These are phyloP conservation scores for Flueggea neowawraea DNA, from an alignment of 441 rosid species.

Conservation along the genomic window DNA sequence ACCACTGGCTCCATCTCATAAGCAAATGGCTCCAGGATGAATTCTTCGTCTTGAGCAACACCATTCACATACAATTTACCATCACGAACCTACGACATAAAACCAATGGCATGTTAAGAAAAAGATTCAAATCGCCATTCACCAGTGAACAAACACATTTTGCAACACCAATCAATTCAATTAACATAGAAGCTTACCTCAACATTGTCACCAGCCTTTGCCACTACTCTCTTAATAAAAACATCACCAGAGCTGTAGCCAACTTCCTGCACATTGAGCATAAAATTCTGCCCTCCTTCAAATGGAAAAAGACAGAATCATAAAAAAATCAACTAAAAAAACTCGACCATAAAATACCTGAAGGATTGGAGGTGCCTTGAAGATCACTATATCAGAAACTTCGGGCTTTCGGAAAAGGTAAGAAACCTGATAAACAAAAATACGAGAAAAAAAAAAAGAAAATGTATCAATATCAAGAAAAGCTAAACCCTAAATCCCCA, in stretches of 20 bases:
- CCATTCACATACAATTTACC: slow-evolving; percentile 89
- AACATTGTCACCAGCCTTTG: slow-evolving; percentile 83
- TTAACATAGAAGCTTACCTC: slow-evolving; percentile 44
- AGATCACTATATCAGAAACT: slow-evolving; percentile 86
- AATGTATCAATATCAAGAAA: neutral
- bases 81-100: slow-evolving; percentile 48
- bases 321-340: neutral
- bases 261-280: slow-evolving; percentile 44
- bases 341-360: slow-evolving; percentile 35
- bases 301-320: neutral
- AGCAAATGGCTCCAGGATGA: slow-evolving; percentile 72
- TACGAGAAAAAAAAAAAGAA: neutral
- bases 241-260: slow-evolving; percentile 87
- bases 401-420: slow-evolving; percentile 91
- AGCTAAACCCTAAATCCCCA: neutral
- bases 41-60: slow-evolving; percentile 60
- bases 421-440: slow-evolving; percentile 55
- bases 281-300: slow-evolving; percentile 12
- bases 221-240: slow-evolving; percentile 85
- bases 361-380: slow-evolving; percentile 86
- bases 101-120: neutral
- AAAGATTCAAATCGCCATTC: neutral
- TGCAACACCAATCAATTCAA: neutral
- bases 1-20: slow-evolving; percentile 90
- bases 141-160: slow-evolving; percentile 3